Percentiles rank a stretch among this genome's conserved stretches.
These are phyloP conservation scores for Cladophialophora immunda DNA, from an alignment of 2,329 filamentous ascomycete species.

Conservation along the genomic window DNA sequence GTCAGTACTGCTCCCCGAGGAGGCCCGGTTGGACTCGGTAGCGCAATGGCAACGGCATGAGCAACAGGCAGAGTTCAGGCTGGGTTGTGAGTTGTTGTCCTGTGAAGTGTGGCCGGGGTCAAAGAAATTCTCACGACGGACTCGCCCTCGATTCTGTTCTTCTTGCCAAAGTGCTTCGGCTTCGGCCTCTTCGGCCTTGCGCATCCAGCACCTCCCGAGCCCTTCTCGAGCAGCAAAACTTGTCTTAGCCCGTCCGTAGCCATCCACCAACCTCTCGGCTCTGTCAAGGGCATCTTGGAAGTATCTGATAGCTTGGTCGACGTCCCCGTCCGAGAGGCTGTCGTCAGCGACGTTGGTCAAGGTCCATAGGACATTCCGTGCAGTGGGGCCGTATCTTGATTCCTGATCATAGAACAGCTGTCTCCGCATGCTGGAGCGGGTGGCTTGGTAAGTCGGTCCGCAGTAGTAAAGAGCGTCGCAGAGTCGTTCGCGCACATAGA, in stretches of 20 bases:
- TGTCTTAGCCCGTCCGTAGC: constrained; percentile 24
- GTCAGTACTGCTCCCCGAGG: not conserved
- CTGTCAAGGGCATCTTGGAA: constrained; percentile 16
- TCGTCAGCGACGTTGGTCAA: constrained; percentile 32
- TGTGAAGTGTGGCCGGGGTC: too few relatives aligned
- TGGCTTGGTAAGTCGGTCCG: not conserved
- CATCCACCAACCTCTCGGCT: constrained; percentile 15
- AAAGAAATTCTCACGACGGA: too few relatives aligned
- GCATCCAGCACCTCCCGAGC: constrained; percentile 19
- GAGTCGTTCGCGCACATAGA: constrained; percentile 28
- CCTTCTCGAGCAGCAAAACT: constrained; percentile 28
- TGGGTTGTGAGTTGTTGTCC: not conserved
- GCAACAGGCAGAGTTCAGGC: not conserved
- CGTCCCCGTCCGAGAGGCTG: constrained; percentile 8
- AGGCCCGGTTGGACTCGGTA: not conserved
- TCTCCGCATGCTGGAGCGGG: constrained; percentile 10
- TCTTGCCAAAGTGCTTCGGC: not conserved
- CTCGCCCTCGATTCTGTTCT: constrained; percentile 1
- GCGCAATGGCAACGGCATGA: not conserved
- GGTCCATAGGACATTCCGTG: constrained; percentile 29
- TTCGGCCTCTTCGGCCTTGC: constrained; percentile 4
- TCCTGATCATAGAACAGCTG: constrained; percentile 23
- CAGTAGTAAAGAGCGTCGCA: constrained; percentile 28
- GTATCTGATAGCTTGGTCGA: constrained; percentile 12
- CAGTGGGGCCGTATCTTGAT: constrained; percentile 14